Percentiles rank a stretch among this genome's conserved stretches.
phyloP scores from a whole-genome alignment of 2,329 filamentous ascomycete species.

The Cercospora citrullina region DNA sequence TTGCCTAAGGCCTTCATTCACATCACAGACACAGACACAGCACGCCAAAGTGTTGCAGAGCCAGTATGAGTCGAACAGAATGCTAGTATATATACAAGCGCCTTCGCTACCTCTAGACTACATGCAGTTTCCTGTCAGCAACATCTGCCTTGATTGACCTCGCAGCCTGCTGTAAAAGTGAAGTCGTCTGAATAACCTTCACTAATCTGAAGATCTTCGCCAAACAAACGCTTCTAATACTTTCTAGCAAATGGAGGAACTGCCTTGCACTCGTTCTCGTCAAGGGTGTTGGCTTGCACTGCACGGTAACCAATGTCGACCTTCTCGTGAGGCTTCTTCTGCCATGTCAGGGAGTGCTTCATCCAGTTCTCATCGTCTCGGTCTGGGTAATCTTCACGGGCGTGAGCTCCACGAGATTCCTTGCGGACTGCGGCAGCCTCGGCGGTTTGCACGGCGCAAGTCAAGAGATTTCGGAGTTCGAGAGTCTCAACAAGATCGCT shows the following conservation, averaged over 20 bases:
- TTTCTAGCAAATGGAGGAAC: constrained; percentile 96
- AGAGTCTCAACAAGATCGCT: constrained; percentile 94
- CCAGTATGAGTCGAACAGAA: not conserved
- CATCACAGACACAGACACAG: no score
- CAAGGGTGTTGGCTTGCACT: constrained; percentile 79
- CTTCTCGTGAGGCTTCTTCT: constrained; percentile 86
- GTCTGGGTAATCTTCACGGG: constrained; percentile 93
- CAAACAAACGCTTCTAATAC: constrained; percentile 58
- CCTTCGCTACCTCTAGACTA: constrained; percentile 25
- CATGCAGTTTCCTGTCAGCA: constrained; percentile 10
- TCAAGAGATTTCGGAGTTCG: constrained; percentile 90
- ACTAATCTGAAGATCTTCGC: constrained; percentile 5
- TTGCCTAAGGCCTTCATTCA: no score
- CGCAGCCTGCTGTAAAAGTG: constrained; percentile 1
- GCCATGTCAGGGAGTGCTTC: constrained; percentile 98
- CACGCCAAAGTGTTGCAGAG: no score
- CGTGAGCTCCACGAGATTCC: constrained; percentile 96
- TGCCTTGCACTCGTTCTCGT: constrained; percentile 93
- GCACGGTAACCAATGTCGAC: constrained; percentile 82
- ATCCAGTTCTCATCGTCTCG: constrained; percentile 97
- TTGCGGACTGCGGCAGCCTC: constrained; percentile 87
- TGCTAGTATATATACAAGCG: constrained; percentile 25
- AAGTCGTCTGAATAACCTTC: constrained; percentile 7
- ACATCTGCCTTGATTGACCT: not conserved
- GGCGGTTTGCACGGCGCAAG: constrained; percentile 94